A percentile compares a stretch with the other conserved stretches of the same genome.
Evolutionary conservation across 2,329 filamentous ascomycete species (phyloP).

Genomic region (Colletotrichum spaethianum): DNA sequence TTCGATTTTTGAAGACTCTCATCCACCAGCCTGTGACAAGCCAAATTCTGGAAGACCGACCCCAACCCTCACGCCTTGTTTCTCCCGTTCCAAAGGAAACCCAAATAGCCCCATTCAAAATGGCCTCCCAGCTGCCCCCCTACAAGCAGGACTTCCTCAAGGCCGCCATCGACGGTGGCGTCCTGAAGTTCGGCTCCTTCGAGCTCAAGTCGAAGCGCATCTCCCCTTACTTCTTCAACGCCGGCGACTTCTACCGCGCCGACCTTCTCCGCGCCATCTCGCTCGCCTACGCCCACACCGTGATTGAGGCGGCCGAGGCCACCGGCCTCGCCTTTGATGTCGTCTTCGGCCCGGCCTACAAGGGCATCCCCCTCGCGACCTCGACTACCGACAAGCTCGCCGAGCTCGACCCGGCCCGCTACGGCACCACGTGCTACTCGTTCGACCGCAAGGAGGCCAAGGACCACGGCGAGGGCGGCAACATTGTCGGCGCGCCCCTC

Average conservation of each 20-base stretch:
- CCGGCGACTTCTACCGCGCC: conserved; percentile 88
- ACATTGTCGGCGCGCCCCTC: conserved; percentile 88
- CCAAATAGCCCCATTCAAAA: conserved; percentile 45
- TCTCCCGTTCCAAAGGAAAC: not conserved
- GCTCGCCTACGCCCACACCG: conserved; percentile 82
- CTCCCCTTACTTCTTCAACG: conserved; percentile 99
- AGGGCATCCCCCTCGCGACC: conserved; percentile 92
- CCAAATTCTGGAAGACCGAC: conserved; percentile 20
- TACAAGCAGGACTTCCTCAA: conserved; percentile 83
- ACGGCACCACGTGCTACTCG: conserved; percentile 81
- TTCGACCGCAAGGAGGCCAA: conserved; percentile 98
- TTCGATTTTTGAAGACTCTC: conserved; percentile 15
- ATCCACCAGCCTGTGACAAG: conserved; percentile 34
- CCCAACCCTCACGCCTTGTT: not conserved
- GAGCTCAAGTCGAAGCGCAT: conserved; percentile 92
- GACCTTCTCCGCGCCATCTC: conserved; percentile 83
- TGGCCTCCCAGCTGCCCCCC: conserved; percentile 63
- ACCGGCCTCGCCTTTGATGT: conserved; percentile 78
- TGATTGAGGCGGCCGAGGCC: conserved; percentile 63
- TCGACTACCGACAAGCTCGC: conserved; percentile 83
- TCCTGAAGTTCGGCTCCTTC: conserved; percentile 87
- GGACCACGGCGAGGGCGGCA: conserved; percentile 94
- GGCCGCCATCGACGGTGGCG: conserved; percentile 76
- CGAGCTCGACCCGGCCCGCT: conserved; percentile 75
- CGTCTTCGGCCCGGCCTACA: conserved; percentile 95